Percentiles rank a stretch among this genome's conserved stretches.
phyloP scores from a whole-genome alignment of 169 alveolate genomes.

The Neospora caninum region DNA sequence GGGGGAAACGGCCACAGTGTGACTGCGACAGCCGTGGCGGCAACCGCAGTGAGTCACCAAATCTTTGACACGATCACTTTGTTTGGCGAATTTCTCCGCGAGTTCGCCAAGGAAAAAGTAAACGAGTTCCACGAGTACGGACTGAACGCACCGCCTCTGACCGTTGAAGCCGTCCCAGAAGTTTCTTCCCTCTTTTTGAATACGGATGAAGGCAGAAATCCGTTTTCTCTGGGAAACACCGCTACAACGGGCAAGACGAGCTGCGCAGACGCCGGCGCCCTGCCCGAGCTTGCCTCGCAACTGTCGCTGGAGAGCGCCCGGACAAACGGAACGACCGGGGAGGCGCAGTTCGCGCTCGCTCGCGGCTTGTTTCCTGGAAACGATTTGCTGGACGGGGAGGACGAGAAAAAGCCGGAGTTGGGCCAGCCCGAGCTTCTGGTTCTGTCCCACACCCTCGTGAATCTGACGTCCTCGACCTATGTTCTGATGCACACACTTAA shows the following conservation, averaged over 20 bases:
- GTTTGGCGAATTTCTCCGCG: slow-evolving; percentile 25
- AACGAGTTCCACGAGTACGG: background rate
- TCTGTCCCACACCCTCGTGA: background rate
- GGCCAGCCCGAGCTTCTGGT: background rate
- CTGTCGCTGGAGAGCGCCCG: too few species aligned
- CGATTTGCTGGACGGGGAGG: background rate
- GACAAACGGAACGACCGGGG: background rate
- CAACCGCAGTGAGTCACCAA: slow-evolving; percentile 26
- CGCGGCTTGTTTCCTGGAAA: background rate
- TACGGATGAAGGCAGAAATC: too few species aligned
- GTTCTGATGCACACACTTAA: background rate
- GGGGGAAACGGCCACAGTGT: background rate
- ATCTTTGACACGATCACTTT: slow-evolving; percentile 3
- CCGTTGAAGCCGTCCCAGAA: too few species aligned
- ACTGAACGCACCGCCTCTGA: background rate
- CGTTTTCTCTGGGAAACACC: too few species aligned
- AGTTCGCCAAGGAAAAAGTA: slow-evolving; percentile 14
- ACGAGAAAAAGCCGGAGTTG: background rate
- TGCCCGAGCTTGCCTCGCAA: too few species aligned
- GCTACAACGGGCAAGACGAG: too few species aligned
- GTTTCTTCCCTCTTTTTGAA: too few species aligned
- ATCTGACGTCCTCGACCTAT: slow-evolving; percentile 28
- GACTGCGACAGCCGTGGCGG: slow-evolving; percentile 20
- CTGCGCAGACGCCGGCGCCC: too few species aligned
- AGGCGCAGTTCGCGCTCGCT: background rate